These are phyloP conservation scores for Haematococcus lacustris DNA, from an alignment of 139 green algal genomes.

Conservation along the genomic window DNA sequence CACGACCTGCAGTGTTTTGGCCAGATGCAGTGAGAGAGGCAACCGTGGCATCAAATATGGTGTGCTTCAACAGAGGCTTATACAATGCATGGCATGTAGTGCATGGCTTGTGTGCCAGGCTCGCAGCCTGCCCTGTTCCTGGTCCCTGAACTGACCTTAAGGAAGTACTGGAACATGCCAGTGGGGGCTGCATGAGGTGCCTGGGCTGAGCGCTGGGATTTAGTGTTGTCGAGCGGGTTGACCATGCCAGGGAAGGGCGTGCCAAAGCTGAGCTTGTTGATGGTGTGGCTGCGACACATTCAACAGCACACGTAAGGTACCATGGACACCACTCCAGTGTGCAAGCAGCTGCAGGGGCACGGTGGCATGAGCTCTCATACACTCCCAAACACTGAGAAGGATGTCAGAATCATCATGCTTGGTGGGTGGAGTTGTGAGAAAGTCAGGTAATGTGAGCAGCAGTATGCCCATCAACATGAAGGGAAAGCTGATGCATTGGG, in stretches of 20 bases:
- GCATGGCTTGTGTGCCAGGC: background rate
- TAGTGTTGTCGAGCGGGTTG: background rate
- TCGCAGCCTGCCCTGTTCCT: constrained; percentile 88
- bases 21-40: background rate
- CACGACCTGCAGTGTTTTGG: constrained; percentile 62
- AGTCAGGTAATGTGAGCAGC: background rate
- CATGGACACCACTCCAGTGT: background rate
- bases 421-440: background rate
- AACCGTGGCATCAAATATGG: background rate
- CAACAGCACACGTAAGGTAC: background rate
- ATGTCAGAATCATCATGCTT: background rate
- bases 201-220: background rate
- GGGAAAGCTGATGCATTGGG: no score
- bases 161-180: constrained; percentile 96
- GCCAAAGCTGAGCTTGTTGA: constrained; percentile 55
- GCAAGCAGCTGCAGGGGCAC: background rate
- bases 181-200: constrained; percentile 9
- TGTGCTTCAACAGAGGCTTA: background rate
- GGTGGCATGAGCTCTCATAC: background rate
- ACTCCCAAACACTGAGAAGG: background rate
- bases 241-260: constrained; percentile 47
- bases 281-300: constrained; percentile 58
- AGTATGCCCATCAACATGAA: no score
- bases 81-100: background rate
- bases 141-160: constrained; percentile 79